phyloP scores from a whole-genome alignment of 176 grass and related monocot species.

The Ensete ventricosum region DNA sequence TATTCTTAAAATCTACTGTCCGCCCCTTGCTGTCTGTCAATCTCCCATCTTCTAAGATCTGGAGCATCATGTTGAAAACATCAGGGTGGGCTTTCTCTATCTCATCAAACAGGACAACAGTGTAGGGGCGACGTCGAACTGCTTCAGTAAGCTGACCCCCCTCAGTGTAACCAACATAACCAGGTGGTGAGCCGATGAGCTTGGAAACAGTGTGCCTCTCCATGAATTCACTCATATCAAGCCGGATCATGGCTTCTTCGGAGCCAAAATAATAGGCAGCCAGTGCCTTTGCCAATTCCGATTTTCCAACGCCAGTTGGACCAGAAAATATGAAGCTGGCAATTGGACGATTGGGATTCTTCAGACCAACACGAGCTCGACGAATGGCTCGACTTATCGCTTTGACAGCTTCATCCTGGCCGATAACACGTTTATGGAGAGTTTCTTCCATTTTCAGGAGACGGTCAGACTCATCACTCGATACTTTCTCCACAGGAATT shows the following conservation, averaged over 20 bases:
- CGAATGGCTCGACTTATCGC: conserved; percentile 92
- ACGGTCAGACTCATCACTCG: conserved; percentile 78
- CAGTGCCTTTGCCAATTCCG: conserved; percentile 79
- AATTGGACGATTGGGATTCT: conserved; percentile 87
- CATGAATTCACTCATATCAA: conserved; percentile 99
- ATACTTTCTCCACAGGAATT: conserved; percentile 94
- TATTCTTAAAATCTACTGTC: conserved; percentile 90
- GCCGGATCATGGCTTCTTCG: conserved; percentile 89
- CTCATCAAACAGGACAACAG: conserved; percentile 91
- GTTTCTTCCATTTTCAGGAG: conserved; percentile 99
- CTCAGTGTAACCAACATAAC: conserved; percentile 94
- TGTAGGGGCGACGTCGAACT: conserved; percentile 84
- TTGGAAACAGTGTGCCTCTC: conserved; percentile 94
- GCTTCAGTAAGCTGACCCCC: conserved; percentile 88
- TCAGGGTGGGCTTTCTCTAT: conserved; percentile 97
- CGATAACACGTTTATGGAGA: conserved; percentile 77
- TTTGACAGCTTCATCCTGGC: conserved; percentile 92
- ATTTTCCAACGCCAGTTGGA: conserved; percentile 95
- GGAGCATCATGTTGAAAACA: conserved; percentile 99
- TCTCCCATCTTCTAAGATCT: conserved; percentile 94
- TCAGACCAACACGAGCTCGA: conserved; percentile 82
- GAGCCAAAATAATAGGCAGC: conserved; percentile 88
- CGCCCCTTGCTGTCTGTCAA: conserved; percentile 86
- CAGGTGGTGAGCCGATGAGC: conserved; percentile 89
- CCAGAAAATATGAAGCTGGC: conserved; percentile 99